Percentiles rank a stretch among this genome's conserved stretches.
phyloP scores from a whole-genome alignment of 1,284 basidiomycete species.

The Volvariella volvacea region DNA sequence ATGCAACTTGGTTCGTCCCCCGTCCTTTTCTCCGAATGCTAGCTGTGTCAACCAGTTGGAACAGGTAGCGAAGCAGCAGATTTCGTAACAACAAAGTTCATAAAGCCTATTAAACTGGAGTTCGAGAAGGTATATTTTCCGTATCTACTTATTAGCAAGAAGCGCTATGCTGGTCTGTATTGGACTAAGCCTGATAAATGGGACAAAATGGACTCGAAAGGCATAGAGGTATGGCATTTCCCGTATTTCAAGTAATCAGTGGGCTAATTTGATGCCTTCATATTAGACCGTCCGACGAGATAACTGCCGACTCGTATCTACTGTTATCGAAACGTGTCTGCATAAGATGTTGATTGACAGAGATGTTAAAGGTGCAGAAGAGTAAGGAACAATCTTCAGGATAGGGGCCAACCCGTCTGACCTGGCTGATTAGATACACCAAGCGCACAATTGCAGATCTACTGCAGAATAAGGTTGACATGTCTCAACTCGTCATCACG shows the following conservation, averaged over 20 bases:
- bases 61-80: slow-evolving; percentile 90
- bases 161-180: slow-evolving; percentile 93
- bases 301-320: slow-evolving; percentile 92
- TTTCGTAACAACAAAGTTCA: slow-evolving; percentile 86
- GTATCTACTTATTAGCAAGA: slow-evolving; percentile 94
- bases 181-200: slow-evolving; percentile 93
- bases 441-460: slow-evolving; percentile 91
- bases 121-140: slow-evolving; percentile 99
- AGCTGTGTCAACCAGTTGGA: not conserved
- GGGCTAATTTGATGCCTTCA: slow-evolving; percentile 1
- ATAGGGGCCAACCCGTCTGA: slow-evolving; percentile 2
- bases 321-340: slow-evolving; percentile 93
- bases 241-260: not conserved
- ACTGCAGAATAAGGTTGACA: slow-evolving; percentile 92
- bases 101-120: slow-evolving; percentile 94
- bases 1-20: slow-evolving; percentile 76
- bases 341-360: slow-evolving; percentile 95
- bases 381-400: slow-evolving; percentile 46
- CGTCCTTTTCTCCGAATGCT: not conserved
- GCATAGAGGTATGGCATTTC: slow-evolving; percentile 76
- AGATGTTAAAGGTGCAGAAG: slow-evolving; percentile 88
- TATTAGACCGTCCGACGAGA: slow-evolving; percentile 88
- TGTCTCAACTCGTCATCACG: slow-evolving; percentile 97
- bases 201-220: slow-evolving; percentile 98
- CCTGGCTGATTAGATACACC: slow-evolving; percentile 57